A percentile compares a stretch with the other conserved stretches of the same genome.
Conservation (phyloP, 2,329 filamentous ascomycete species). For the Phyllosticta citrichinensis region DNA sequence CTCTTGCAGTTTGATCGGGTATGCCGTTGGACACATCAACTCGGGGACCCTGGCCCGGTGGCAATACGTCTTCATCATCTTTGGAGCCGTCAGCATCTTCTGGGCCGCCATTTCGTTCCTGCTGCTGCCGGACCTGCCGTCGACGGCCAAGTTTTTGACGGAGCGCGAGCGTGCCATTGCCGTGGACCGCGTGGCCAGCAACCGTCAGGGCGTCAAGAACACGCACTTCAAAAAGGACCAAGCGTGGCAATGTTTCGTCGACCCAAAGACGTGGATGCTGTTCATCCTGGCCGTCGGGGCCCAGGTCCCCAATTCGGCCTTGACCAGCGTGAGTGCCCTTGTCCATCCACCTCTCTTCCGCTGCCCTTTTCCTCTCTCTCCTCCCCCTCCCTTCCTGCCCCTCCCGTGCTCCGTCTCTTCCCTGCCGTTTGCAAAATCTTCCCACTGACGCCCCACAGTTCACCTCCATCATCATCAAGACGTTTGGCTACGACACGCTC, state of each 20-base stretch:
- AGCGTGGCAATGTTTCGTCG: conserved; percentile 37
- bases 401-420: not conserved
- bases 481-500: conserved; percentile 83
- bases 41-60: conserved; percentile 37
- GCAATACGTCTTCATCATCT: conserved; percentile 52
- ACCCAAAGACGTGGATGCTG: conserved; percentile 51
- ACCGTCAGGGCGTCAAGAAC: conserved; percentile 47
- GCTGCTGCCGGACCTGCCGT: conserved; percentile 35
- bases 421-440: not conserved
- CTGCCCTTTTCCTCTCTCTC: not conserved
- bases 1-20: conserved; percentile 38
- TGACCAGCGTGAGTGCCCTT: conserved; percentile 36
- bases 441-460: conserved; percentile 22
- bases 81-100: conserved; percentile 29
- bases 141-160: conserved; percentile 34
- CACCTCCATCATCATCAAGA: conserved; percentile 38
- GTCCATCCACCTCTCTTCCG: not conserved
- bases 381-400: not conserved
- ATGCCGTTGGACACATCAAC: conserved; percentile 50
- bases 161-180: conserved; percentile 37
- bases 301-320: conserved; percentile 46
- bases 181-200: conserved; percentile 41
- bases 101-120: conserved; percentile 29
- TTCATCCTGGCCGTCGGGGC: conserved; percentile 43
- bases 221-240: conserved; percentile 31